Base-by-base conservation (phyloP, 164 flowering plant genomes). In the Aristolochia fimbriata region DNA sequence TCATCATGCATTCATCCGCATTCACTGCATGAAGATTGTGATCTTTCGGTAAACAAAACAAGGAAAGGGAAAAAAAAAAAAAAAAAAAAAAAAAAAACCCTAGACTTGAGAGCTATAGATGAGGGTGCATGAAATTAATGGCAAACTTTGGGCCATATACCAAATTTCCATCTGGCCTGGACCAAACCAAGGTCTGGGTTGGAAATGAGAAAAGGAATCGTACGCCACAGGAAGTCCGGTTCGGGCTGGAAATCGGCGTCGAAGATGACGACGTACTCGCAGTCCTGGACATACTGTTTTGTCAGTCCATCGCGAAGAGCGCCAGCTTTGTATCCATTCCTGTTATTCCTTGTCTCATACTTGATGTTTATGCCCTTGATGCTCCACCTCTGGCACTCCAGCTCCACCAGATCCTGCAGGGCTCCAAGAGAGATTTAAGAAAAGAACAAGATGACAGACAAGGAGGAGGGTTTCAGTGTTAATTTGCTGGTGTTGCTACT, bases 181-280 rank as follows among this genome's bases (percentile, higher is more conserved):
- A 85, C 88, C 64, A 85, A 68, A 20, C 63, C 91, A 55, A 85
- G 46, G 20, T 83, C 80, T 5, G 79, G 78, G 61, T 81, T 83
- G 30, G 76, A 59, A 15, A 83, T 62, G 15, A 85, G 76, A 61
- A 62, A 83, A 0, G 88, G 91, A 27, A 85, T 65, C 15, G 83
- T 77, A 56, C 79, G 67, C 76, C 70, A 69, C 1, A 85, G 77
- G 51, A 68, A 83, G 57, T 85, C 82, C 13, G 65, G 19, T 6
- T 85, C 85, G 0, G 88, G 91, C 64, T 85, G 91, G 63, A 83
- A 85, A 60, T 85, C 88, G 0, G 91, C 88, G 37, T 85, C 88
- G 21, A 85, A 83, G 43, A 83, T 83, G 20, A 62, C 78, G 1
- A 81, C 91, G 33, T 60, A 81, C 49, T 85, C 82, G 19, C 88